Percentiles rank a stretch among this genome's conserved stretches.
phyloP scores from a whole-genome alignment of 2,329 filamentous ascomycete genomes.

The Ophiostoma angusticollis region DNA sequence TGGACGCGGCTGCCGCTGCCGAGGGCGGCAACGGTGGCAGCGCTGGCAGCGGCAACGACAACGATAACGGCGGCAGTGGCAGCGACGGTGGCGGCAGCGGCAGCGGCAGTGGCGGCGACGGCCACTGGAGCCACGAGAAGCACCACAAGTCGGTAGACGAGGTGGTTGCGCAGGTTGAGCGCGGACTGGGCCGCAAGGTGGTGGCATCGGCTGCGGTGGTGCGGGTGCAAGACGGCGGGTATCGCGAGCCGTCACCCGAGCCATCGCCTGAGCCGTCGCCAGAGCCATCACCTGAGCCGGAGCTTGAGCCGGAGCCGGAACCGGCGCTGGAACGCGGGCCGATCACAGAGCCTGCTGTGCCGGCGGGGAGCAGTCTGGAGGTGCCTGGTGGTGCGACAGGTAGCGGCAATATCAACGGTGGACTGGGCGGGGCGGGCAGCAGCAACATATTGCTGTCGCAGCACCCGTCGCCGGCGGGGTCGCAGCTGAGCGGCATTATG shows the following conservation, averaged over 20 bases:
- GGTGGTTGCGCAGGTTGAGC: constrained; percentile 63
- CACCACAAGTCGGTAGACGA: constrained; percentile 51
- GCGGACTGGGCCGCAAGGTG: constrained; percentile 53
- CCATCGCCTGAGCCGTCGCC: constrained; percentile 31
- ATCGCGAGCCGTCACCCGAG: constrained; percentile 49
- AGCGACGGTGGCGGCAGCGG: not conserved
- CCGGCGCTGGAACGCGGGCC: constrained; percentile 20
- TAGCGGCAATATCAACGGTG: too few relatives aligned
- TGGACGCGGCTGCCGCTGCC: constrained; percentile 23
- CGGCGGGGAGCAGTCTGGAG: constrained; percentile 5
- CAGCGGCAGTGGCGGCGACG: not conserved
- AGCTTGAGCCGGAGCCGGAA: constrained; percentile 17
- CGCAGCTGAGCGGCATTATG: constrained; percentile 42
- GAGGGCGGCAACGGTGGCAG: not conserved
- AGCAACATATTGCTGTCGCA: constrained; percentile 1
- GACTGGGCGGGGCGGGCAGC: not conserved
- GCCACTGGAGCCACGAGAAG: constrained; percentile 22
- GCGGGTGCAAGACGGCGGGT: constrained; percentile 67
- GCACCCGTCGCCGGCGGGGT: constrained; percentile 41
- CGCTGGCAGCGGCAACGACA: constrained; percentile 15
- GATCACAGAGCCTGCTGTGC: too few relatives aligned
- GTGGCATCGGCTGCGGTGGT: constrained; percentile 50
- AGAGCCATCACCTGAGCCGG: constrained; percentile 21
- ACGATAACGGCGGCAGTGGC: constrained; percentile 17
- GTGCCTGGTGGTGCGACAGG: constrained; percentile 4